Evolutionary conservation across 257 asterid species (phyloP).

Genomic region (Henckelia pumila): DNA sequence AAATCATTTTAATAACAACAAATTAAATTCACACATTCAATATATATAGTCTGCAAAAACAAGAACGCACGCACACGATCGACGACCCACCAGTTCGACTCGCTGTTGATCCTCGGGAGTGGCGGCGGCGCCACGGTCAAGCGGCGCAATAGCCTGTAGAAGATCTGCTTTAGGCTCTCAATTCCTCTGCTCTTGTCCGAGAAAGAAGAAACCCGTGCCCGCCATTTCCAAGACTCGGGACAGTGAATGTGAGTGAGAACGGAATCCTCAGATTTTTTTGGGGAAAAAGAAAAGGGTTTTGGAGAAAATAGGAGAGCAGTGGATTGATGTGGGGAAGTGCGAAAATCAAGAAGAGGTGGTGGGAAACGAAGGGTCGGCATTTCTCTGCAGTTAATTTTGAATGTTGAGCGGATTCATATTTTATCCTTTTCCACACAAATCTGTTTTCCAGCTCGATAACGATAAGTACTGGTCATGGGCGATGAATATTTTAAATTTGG

Average conservation of each 20-base stretch:
- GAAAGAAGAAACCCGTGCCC: slow-evolving; percentile 34
- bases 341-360: slow-evolving; percentile 4
- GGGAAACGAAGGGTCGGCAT: slow-evolving; percentile 37
- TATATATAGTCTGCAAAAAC: not conserved
- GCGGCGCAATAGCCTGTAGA: slow-evolving; percentile 50
- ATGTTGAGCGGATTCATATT: not conserved
- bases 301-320: slow-evolving; percentile 12
- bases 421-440: no score
- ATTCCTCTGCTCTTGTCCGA: slow-evolving; percentile 27
- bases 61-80: no score
- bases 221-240: slow-evolving; percentile 36
- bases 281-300: slow-evolving; percentile 4
- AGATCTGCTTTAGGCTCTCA: slow-evolving; percentile 49
- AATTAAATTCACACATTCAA: no score
- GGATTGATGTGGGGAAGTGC: slow-evolving; percentile 15
- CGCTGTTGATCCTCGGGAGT: slow-evolving; percentile 49
- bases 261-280: slow-evolving; percentile 5
- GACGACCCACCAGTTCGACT: slow-evolving; percentile 36
- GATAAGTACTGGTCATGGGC: no score
- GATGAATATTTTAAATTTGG: no score
- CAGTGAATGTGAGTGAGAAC: not conserved
- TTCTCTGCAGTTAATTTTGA: not conserved
- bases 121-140: slow-evolving; percentile 67
- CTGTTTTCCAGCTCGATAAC: no score
- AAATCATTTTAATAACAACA: no score